Evolutionary conservation across 1,284 basidiomycete genomes (phyloP).

Genomic region (Trichosporon asahii): DNA sequence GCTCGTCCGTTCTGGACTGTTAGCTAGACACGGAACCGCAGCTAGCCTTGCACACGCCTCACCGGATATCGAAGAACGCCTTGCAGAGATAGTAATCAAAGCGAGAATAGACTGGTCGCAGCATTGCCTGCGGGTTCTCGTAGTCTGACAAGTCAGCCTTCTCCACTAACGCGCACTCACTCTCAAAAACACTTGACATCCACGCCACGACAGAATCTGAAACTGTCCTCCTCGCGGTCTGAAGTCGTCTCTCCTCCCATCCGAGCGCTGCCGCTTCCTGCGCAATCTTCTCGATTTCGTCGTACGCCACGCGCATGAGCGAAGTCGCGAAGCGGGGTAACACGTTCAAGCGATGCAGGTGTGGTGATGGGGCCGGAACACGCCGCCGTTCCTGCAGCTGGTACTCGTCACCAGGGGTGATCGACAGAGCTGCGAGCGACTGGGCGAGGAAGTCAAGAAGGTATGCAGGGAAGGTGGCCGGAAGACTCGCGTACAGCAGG

Average conservation of each 20-base stretch:
- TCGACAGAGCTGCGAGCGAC: constrained; percentile 31
- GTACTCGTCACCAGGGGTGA: not conserved
- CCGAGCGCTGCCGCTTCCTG: constrained; percentile 62
- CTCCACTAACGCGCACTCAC: constrained; percentile 24
- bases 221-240: constrained; percentile 68
- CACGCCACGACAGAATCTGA: constrained; percentile 71
- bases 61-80: constrained; percentile 80
- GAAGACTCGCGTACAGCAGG: constrained; percentile 44
- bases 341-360: constrained; percentile 69
- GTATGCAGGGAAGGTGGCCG: constrained; percentile 39
- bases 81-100: constrained; percentile 91
- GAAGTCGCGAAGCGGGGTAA: constrained; percentile 80
- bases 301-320: constrained; percentile 76
- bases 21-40: not conserved
- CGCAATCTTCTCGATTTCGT: constrained; percentile 73
- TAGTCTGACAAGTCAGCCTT: not conserved
- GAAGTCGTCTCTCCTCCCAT: constrained; percentile 67
- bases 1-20: constrained; percentile 66
- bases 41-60: constrained; percentile 7
- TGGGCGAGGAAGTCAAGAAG: constrained; percentile 37
- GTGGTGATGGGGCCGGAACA: constrained; percentile 36
- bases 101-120: constrained; percentile 72
- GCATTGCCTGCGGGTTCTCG: constrained; percentile 51
- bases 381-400: constrained; percentile 19
- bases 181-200: constrained; percentile 72